Base-by-base conservation (phyloP, 2,329 filamentous ascomycete species). In the Periglandula ipomoeae region DNA sequence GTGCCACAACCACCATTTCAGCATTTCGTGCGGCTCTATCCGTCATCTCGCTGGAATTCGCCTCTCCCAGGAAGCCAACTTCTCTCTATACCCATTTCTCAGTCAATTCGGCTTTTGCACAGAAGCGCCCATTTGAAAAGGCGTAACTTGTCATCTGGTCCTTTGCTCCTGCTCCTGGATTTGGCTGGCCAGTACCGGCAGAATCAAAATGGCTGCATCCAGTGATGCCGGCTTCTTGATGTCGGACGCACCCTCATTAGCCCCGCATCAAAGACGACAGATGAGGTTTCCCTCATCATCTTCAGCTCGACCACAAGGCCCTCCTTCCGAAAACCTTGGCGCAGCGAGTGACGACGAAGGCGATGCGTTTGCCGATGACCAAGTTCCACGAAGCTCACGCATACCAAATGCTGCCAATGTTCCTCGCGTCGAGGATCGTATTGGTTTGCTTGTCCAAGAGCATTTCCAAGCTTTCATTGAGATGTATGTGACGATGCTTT, bases 391-490 rank as follows among this genome's bases (percentile, higher is more conserved):
- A 42, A 70, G 71, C 50, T 65, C 74, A 51, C 70, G 78, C 51
- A 63, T 71, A 20, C 65, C 69, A 41, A 70, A 78, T 49, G 60
- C 68, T 22, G 61, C 69, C 52, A 74, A 71, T 46, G 77, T 93
- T 27, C 81, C 85, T 5, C 77, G 79, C 50, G 86, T 91, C 6
- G 82, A 89, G 54, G 88, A 94, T 65, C 77, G 77, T 50, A 84
- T 88, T 44, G 87, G 85, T 53, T 75, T 87, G 55, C 79, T 84
- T 47, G 78, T 91, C 23, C 85, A 88, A 61, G 75, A 84, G 49
- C 80, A 84, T 50, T 93, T 94, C 61, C 84, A 90, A 65, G 76
- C 78, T 55, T 94, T 93, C 61, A 78, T 94, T 23, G 85, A 93
- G 61, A 79, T 76, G 85, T 89, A 64, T 61, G 46, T 44, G 6